These are phyloP conservation scores for Vaccinium myrtillus DNA, from an alignment of 148 eudicot genomes.

Conservation along the genomic window DNA sequence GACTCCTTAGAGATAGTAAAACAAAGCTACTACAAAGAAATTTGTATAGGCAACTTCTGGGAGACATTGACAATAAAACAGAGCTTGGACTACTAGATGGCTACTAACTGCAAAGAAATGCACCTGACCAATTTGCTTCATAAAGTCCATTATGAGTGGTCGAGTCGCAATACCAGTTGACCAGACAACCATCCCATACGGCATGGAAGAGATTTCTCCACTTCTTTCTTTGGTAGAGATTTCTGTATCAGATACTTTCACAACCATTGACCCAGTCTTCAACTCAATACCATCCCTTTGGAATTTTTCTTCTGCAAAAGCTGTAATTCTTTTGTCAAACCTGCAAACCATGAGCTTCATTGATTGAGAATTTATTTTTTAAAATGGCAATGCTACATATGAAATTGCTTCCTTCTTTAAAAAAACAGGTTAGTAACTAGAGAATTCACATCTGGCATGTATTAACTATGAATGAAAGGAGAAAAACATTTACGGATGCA, in stretches of 20 bases:
- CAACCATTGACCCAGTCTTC: constrained; percentile 28
- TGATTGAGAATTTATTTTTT: neutral
- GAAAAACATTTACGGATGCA: neutral
- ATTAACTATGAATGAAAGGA: neutral
- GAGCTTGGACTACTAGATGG: neutral
- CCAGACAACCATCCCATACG: constrained; percentile 34
- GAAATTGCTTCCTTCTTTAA: neutral
- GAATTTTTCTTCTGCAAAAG: constrained; percentile 26
- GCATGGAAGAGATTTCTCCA: constrained; percentile 20
- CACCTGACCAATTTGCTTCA: constrained; percentile 68
- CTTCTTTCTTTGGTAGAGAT: constrained; percentile 24
- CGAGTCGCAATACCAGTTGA: constrained; percentile 66
- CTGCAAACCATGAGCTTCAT: constrained; percentile 19
- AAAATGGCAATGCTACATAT: neutral
- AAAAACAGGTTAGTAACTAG: neutral
- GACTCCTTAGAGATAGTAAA: neutral
- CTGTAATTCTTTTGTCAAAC: constrained; percentile 33
- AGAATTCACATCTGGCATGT: neutral
- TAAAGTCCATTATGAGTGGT: constrained; percentile 56
- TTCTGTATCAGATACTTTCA: constrained; percentile 25
- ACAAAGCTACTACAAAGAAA: neutral
- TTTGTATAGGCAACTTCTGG: neutral
- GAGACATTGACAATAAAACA: neutral
- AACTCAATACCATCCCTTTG: constrained; percentile 27
- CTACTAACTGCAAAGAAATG: neutral